Evolutionary conservation across 139 green algal genomes (phyloP).

Genomic region (Chlorella sp.): DNA sequence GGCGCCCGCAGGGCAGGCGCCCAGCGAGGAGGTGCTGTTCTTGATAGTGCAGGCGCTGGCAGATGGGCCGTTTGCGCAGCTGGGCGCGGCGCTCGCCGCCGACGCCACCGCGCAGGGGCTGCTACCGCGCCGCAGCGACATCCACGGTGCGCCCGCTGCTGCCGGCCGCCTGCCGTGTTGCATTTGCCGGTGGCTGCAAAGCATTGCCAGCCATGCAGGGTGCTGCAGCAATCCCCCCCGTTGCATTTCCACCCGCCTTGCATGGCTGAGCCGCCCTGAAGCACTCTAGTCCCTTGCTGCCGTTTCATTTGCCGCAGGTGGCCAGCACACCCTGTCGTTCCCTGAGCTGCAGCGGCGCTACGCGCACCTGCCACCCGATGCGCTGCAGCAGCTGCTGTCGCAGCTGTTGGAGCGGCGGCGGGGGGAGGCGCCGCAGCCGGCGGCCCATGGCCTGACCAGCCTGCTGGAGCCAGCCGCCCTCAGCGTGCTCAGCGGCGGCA

Average conservation of each 20-base stretch:
- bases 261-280: too few relatives aligned
- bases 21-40: constrained; percentile 54
- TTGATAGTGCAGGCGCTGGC: constrained; percentile 55
- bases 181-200: too few relatives aligned
- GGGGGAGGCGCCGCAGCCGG: constrained; percentile 19
- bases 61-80: constrained; percentile 39
- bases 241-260: not conserved
- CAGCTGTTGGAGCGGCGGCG: constrained; percentile 48
- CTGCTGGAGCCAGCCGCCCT: constrained; percentile 45
- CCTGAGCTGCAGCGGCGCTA: constrained; percentile 40
- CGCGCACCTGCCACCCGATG: constrained; percentile 46
- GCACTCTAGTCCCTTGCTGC: too few relatives aligned
- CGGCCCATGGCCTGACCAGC: constrained; percentile 37
- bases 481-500: constrained; percentile 18
- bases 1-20: not conserved
- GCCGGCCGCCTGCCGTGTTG: not conserved
- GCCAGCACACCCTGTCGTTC: constrained; percentile 27
- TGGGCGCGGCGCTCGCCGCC: constrained; percentile 48
- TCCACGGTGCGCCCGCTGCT: constrained; percentile 40
- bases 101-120: constrained; percentile 50
- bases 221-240: too few relatives aligned
- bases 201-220: too few relatives aligned
- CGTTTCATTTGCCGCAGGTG: constrained; percentile 42
- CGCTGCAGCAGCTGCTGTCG: constrained; percentile 53
- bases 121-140: constrained; percentile 63